phyloP scores from a whole-genome alignment of 2,329 filamentous ascomycete genomes.

The Cyphellophora attinorum region DNA sequence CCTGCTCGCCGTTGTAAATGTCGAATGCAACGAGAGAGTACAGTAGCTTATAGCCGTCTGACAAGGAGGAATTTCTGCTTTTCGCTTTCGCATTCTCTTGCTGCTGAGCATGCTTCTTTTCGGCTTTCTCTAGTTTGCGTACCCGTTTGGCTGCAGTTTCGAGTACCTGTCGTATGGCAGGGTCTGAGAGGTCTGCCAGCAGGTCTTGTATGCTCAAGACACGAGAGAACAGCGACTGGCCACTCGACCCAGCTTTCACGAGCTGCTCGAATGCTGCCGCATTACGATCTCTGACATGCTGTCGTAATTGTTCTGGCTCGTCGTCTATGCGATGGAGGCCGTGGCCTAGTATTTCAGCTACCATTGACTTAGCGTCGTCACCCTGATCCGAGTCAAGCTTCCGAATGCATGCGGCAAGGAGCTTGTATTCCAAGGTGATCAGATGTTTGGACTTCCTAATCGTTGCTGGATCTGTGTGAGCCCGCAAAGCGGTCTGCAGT shows the following conservation, averaged over 20 bases:
- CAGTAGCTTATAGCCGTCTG: conserved; percentile 65
- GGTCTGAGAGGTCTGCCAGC: conserved; percentile 8
- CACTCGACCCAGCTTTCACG: background rate
- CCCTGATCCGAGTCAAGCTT: too few relatives aligned
- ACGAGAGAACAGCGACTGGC: background rate
- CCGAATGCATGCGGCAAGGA: too few relatives aligned
- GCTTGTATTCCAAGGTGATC: too few relatives aligned
- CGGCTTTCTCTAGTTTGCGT: conserved; percentile 16
- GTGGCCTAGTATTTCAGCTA: too few relatives aligned
- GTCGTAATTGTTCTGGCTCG: too few relatives aligned
- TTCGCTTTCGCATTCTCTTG: background rate
- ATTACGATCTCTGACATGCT: background rate
- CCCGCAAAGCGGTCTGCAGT: too few relatives aligned
- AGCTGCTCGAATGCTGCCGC: background rate
- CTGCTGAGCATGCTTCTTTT: conserved; percentile 15
- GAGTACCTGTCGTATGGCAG: conserved; percentile 15
- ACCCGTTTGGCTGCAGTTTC: conserved; percentile 33
- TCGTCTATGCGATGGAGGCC: too few relatives aligned
- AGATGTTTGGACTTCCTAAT: too few relatives aligned
- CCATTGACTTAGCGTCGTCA: too few relatives aligned
- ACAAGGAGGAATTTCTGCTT: conserved; percentile 30
- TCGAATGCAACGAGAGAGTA: conserved; percentile 80
- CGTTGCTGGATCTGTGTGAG: too few relatives aligned
- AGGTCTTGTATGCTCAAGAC: background rate
- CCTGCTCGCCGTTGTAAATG: conserved; percentile 79